Base-by-base conservation (phyloP, 192 early-diverging fungal species). In the Bifiguratus adelaidae region DNA sequence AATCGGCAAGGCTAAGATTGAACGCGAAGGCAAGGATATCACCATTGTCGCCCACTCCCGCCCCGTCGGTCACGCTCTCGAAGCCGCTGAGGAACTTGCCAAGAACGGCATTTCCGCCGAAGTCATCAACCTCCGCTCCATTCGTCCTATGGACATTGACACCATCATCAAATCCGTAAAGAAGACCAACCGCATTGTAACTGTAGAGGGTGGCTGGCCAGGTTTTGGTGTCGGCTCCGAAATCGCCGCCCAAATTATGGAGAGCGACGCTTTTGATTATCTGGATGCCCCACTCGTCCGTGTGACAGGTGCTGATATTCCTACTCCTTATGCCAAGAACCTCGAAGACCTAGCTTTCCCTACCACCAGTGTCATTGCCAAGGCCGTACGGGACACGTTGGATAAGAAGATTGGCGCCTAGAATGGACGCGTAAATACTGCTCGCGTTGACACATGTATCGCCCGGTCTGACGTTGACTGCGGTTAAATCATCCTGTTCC, bases 41-140 rank as follows among this genome's bases (percentile, higher is more conserved):
- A 98, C 95, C 26, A 74, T 98, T 44, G 92, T 95, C 28, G 78
- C 91, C 36, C 90, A 96, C 77, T 98, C 95, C 41, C 78, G 86
- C 44, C 64, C 90, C 25, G 84, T 95, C 23, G 86, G 81, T 43
- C 86, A 83, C 60, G 70, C 79, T 48, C 49, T 98, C 25, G 89
- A 91, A 55, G 92, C 89, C 26, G 95, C 92, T 48, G 74, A 86
- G 50, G 61, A 82, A 44, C 77, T 98, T 11, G 86, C 86, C 70
- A 78, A 90, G 63, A 74, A 79, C 40, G 73, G 82, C 48, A 55
- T 73, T 52, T 81, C 77, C 58, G 85, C 68, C 33, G 87, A 90
- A 71, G 89, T 98, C 46, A 92, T 99, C 73, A 99, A 99, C 78
- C 76, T 99, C 53, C 85, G 95, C 42, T 92, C 92, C 47, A 98